Evolutionary conservation across 164 flowering plant genomes (phyloP), one percentile per base, ranked within the genome.

Genomic region (Buxus sempervirens): DNA sequence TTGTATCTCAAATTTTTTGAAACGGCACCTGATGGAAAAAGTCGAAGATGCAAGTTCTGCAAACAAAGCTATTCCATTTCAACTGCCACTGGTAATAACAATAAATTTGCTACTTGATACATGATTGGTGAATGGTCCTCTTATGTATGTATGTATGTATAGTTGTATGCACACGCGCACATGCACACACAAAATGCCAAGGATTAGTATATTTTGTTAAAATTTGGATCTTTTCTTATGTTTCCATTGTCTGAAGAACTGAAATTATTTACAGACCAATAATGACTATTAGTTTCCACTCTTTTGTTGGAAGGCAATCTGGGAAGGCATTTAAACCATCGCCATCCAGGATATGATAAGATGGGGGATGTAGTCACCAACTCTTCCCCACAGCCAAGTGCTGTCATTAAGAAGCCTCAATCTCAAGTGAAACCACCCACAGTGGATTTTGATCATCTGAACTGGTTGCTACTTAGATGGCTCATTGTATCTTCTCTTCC

Each of bases 61-160:
- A 93, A 95, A 66, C 97, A 91, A 76, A 84, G 78, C 79, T 94
- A 94, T 81, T 91, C 98, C 54, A 91, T 91, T 71, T 87, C 98
- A 45, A 94, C 98, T 55, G 98, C 98, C 65, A 94, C 98, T 54
- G 98, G 98, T 94, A 82, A 68, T 69, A 66, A 23, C 32, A 54
- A 56, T 66, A 64, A 57, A 48, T 49, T 64, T 51, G 24, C 14
- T 60, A 32, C 10, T 20, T 58, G 36, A 32, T 48, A 60, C 65
- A 49, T 60, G 65, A 21, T 60, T 14, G 20, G 9, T 6, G 19
- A 14, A 23, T 49, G 16, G 5, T 53, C 22, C n/a, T 16, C 20
- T n/a, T n/a, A n/a, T n/a, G n/a, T n/a, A n/a, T n/a, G n/a, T n/a
- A n/a, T n/a, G n/a, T n/a, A n/a, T n/a, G n/a, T n/a, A n/a, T n/a